Evolutionary conservation across 768 basidiomycete species (phyloP), one percentile per base, ranked within the genome.

Genomic region (Pholiota microspora): DNA sequence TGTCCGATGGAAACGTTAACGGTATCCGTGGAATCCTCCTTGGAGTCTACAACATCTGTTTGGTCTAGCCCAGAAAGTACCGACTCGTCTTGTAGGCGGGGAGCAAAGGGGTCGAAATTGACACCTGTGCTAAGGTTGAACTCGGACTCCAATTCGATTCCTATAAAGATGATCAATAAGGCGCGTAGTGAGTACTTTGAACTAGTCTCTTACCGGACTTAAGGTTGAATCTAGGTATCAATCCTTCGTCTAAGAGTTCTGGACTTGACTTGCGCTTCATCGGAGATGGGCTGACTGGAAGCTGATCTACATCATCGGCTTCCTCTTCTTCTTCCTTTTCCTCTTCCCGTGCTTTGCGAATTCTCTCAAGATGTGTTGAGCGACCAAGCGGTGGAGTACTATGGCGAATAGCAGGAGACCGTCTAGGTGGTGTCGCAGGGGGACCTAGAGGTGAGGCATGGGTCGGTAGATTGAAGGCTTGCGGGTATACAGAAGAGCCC

Each of bases 251-350:
- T 4, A 29, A 50, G 29, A 55, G 24, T 49, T 2, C 28, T 61
- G 23, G 49, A 52, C n/a, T n/a, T 9, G 40, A 16, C 9, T 38
- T 50, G 45, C 53, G 63, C 53, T 76, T 75, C 64, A 69, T 66
- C 7, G 74, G 73, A 2, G 76, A 75, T 1, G 76, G 73, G 45
- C 70, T 73, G 6, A 54, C 62, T 5, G 74, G 73, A 15, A 76
- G 60, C 58, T 63, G 60, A 13, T 56, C 61, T 8, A 71, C 62
- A 51, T 69, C 65, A n/a, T 62, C 60, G n/a, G 61, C 63, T 4
- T 64, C 60, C n/a, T 62, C 65, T 13, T 67, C 64, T 1, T 61
- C 64, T 25, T 57, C 63, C 21, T 59, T 58, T 29, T 71, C 67
- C 35, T 69, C 66, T 34, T 71, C 69, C 51, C 61, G 62, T 1